These are phyloP conservation scores for Aspergillus aculeatus DNA, from an alignment of 2,329 filamentous ascomycete genomes.

Conservation along the genomic window DNA sequence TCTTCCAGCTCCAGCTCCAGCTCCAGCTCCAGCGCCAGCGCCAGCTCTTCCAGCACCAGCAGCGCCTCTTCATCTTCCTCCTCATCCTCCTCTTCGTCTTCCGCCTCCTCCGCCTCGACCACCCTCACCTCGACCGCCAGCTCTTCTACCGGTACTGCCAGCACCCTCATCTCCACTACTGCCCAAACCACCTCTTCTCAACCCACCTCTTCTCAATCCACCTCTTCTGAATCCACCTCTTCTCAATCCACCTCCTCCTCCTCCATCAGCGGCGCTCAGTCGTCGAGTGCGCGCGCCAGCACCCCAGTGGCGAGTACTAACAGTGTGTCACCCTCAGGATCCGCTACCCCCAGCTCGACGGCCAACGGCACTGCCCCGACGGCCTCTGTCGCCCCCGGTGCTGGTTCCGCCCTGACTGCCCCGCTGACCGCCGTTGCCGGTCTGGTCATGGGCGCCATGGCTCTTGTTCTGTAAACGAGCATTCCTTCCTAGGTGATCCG, in stretches of 20 bases:
- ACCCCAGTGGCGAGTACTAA: conserved; percentile 14
- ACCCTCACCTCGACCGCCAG: conserved; percentile 6
- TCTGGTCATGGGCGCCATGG: conserved; percentile 23
- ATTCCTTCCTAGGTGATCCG: too few relatives aligned
- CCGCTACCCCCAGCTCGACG: conserved; percentile 2
- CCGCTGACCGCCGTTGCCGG: conserved; percentile 19
- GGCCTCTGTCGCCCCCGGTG: not conserved
- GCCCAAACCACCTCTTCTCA: conserved; percentile 6
- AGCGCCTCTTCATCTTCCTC: conserved; percentile 9
- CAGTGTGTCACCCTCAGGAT: conserved; percentile 6
- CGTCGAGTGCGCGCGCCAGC: conserved; percentile 7
- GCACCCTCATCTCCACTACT: not conserved
- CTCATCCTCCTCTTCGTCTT: conserved; percentile 12
- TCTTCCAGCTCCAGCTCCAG: conserved; percentile 19
- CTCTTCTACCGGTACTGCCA: conserved; percentile 10
- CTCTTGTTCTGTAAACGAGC: conserved; percentile 9
- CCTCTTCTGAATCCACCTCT: not conserved
- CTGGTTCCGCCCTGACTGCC: conserved; percentile 14
- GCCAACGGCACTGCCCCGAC: conserved; percentile 6
- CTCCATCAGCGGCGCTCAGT: not conserved
- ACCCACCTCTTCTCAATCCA: not conserved
- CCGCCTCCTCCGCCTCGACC: conserved; percentile 13
- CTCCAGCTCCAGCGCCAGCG: conserved; percentile 11
- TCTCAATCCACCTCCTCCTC: not conserved
- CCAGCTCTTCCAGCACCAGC: conserved; percentile 11